Evolutionary conservation across 305 asterid genomes (phyloP), one percentile per base, ranked within the genome.

Genomic region (Rubia peregrina): DNA sequence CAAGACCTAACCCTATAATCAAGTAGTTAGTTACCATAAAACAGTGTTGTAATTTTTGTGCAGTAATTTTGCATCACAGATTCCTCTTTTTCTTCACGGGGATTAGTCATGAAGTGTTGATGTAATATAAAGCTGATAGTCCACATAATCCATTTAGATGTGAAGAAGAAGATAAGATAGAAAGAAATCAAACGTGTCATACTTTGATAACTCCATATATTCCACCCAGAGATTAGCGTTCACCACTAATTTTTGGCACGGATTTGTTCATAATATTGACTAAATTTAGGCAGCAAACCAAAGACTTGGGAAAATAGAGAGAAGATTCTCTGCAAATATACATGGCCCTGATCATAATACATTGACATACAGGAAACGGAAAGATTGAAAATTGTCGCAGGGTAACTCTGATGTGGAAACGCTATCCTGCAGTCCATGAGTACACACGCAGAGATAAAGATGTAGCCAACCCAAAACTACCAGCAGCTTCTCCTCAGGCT

Each of bases 331-430:
- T 19, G 36, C 17, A 60, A 2, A n/a, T 1, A 22, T 10, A 2
- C 2, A 69, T 11, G 41, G 22, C 51, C 7, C 5, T 33, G 38
- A 33, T 33, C 38, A 4, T 43, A 55, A 67, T 67, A 44, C 49
- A 12, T 7, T 24, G 70, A 24, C 24, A 67, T 53, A n/a, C 44
- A 2, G 73, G 21, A 7, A 55, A 55, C 51, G 55, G 61, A 43
- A 61, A 61, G 26, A n/a, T 16, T 16, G 21, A 21, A 57, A 56
- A 72, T 38, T 49, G 57, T 17, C 59, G 56, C 21, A 44, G 73
- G 76, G 61, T 53, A 65, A 70, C n/a, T 67, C 69, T 78, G 76
- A 68, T 26, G 56, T 73, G 81, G 81, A 70, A 73, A 71, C 62
- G 62, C 62, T 41, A 57, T 41, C 77, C 73, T 64, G 33, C 70